These are phyloP conservation scores for Plasmodium gonderi DNA, from an alignment of 169 alveolate genomes.

Conservation along the genomic window DNA sequence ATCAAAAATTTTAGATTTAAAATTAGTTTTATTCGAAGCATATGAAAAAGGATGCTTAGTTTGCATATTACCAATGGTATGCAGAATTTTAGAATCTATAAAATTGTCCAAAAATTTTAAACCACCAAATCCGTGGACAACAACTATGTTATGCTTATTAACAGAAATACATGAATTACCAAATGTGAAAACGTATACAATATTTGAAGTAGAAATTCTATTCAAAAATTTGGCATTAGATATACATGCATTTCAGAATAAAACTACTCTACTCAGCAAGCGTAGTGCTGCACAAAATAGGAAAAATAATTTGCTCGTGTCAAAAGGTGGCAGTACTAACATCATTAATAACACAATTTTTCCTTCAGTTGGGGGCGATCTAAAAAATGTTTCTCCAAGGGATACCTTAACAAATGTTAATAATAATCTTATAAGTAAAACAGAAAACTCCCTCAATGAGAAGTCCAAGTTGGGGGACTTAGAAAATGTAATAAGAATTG, in stretches of 20 bases:
- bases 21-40: conserved; percentile 88
- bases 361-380: background rate
- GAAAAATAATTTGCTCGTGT: conserved; percentile 18
- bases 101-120: conserved; percentile 85
- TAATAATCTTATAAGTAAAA: background rate
- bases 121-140: conserved; percentile 96
- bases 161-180: conserved; percentile 90
- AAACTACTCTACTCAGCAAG: conserved; percentile 35
- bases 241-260: conserved; percentile 66
- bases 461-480: background rate
- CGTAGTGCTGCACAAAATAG: conserved; percentile 12
- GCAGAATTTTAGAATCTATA: conserved; percentile 87
- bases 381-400: conserved; percentile 1
- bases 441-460: background rate
- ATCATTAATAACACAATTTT: background rate
- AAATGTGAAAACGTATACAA: conserved; percentile 87
- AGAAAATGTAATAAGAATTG: background rate
- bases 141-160: conserved; percentile 86
- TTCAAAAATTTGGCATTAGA: conserved; percentile 86
- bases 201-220: conserved; percentile 92
- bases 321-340: background rate
- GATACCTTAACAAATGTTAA: conserved; percentile 16
- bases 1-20: conserved; percentile 89
- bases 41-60: conserved; percentile 86
- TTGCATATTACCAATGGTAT: conserved; percentile 91